Base-by-base conservation (phyloP, 257 asterid species). In the Solanum okadae region DNA sequence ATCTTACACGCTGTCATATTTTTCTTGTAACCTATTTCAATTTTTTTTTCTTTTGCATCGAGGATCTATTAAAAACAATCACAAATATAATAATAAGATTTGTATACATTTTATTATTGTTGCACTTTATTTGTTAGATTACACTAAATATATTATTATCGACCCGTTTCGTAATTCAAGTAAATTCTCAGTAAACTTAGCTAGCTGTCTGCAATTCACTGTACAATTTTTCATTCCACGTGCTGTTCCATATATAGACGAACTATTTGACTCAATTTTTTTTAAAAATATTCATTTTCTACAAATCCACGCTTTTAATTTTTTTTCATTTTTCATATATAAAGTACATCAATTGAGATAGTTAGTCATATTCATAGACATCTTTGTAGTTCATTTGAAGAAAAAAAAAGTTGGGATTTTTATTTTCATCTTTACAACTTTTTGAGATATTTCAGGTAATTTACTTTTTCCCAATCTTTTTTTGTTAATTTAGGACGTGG, bases 191-290 rank as follows among this genome's bases (percentile, higher is more conserved):
- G 42, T 49, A 18, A 81, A 46, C 18, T 5, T 10, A 46, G 38
- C 0, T 16, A 16, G 42, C 40, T 81, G 86, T 81, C 86, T 46
- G 70, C 11, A 16, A 49, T 82, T 82, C 44, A 82, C 86, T 29
- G 29, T 82, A 81, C 42, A 82, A 5, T 10, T 82, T 49, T 40
- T 38, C 63, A 86, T 89, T 79, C 87, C 93, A 87, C 95, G 93
- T 91, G 91, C 49, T 77, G 49, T 76, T 35, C 89, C 93, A 92
- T 90, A 0, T 23, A 78, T 87, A 87, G 89, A 86, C 85, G 94
- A 91, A 87, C 77, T 42, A 16, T 85, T 87, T 34, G 91, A 91
- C 91, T 67, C 88, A 20, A 35, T 52, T 84, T 63, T 49, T 87
- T 67, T 0, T 0, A n/a, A 8, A 52, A 52, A 18, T 72, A 27